Percentiles rank a stretch among this genome's conserved stretches.
Evolutionary conservation across 306 rosid species (phyloP).

Genomic region (Quercus bicolor): DNA sequence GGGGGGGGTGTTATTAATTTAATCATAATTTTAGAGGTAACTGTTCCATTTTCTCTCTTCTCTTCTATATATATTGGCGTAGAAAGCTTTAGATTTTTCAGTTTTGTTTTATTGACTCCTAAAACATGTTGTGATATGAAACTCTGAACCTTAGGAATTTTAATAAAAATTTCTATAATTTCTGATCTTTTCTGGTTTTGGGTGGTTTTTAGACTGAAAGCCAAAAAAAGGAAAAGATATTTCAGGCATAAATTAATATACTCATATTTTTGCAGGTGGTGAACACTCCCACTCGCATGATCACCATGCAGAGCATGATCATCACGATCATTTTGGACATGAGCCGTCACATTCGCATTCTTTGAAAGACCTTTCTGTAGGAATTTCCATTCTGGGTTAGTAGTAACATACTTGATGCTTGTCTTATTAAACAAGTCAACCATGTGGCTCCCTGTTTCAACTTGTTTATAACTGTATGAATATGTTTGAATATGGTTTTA

Average conservation of each 20-base stretch:
- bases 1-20: too few species aligned
- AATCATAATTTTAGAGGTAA: neutral
- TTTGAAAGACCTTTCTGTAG: conserved; percentile 78
- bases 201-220: neutral
- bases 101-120: neutral
- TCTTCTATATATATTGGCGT: neutral
- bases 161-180: neutral
- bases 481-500: neutral
- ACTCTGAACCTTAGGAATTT: neutral
- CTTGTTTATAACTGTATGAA: neutral
- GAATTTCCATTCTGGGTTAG: conserved; percentile 84
- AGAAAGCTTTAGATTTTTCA: neutral
- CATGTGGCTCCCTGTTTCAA: conserved; percentile 1
- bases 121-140: neutral
- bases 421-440: conserved; percentile 7
- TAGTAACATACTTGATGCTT: conserved; percentile 15
- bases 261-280: conserved; percentile 54
- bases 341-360: conserved; percentile 72
- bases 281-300: conserved; percentile 61
- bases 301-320: conserved; percentile 49
- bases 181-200: neutral
- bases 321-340: conserved; percentile 45
- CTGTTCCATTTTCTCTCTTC: neutral
- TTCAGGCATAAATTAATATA: neutral
- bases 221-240: neutral